These are phyloP conservation scores for Phytomonas serpens DNA, from an alignment of 208 protist genomes.

Conservation along the genomic window DNA sequence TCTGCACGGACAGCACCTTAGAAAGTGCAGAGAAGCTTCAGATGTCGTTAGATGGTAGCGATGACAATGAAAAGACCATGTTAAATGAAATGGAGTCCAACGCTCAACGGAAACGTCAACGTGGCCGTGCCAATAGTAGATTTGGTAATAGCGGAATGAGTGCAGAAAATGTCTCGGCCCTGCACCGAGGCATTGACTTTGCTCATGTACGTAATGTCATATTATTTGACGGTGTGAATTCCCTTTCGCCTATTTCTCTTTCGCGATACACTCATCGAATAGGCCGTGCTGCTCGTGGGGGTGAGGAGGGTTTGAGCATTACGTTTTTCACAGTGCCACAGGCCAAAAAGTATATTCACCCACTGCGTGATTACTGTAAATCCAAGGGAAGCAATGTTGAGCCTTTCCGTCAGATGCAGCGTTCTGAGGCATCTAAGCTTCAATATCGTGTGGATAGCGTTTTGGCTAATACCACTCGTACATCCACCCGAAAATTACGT, in stretches of 20 bases:
- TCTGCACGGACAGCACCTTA: slow-evolving; percentile 93
- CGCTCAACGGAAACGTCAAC: background rate
- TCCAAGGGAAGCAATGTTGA: slow-evolving; percentile 32
- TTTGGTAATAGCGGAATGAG: background rate
- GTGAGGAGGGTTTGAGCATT: slow-evolving; percentile 85
- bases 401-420: slow-evolving; percentile 74
- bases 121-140: background rate
- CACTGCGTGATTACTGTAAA: slow-evolving; percentile 52
- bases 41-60: slow-evolving; percentile 19
- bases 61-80: background rate
- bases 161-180: slow-evolving; percentile 24
- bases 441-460: slow-evolving; percentile 83
- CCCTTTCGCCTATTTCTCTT: slow-evolving; percentile 59
- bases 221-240: slow-evolving; percentile 94
- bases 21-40: slow-evolving; percentile 70
- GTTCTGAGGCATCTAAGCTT: slow-evolving; percentile 63
- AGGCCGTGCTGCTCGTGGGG: slow-evolving; percentile 90
- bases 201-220: slow-evolving; percentile 93
- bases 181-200: slow-evolving; percentile 97
- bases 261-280: slow-evolving; percentile 95
- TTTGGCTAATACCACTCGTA: slow-evolving; percentile 63
- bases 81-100: background rate
- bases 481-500: slow-evolving; percentile 70
- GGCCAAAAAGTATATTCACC: slow-evolving; percentile 39
- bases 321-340: slow-evolving; percentile 78